Percentiles rank a stretch among this genome's conserved stretches.
phyloP scores from a whole-genome alignment of 192 early-diverging fungal genomes.

The Podila horticola region DNA sequence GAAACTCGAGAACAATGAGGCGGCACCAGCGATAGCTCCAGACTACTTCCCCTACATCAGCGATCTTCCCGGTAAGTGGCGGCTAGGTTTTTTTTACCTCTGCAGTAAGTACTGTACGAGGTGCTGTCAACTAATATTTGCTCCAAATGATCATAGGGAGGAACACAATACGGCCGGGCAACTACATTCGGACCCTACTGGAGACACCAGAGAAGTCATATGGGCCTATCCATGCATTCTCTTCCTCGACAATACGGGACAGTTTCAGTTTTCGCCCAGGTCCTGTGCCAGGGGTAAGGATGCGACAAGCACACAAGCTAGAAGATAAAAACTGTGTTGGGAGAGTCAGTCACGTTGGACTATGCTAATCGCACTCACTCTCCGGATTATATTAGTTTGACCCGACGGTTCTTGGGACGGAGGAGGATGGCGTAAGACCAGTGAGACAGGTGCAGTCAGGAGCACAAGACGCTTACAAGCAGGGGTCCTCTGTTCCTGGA shows the following conservation, averaged over 20 bases:
- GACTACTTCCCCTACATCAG: conserved; percentile 44
- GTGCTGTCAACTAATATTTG: not conserved
- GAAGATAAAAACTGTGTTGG: too few species aligned
- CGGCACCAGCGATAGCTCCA: conserved; percentile 39
- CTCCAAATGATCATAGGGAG: conserved; percentile 14
- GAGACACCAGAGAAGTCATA: conserved; percentile 47
- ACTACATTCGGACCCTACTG: conserved; percentile 41
- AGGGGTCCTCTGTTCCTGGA: too few species aligned
- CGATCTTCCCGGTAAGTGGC: conserved; percentile 34
- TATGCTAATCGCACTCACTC: not conserved
- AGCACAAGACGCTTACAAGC: not conserved
- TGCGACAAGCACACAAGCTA: not conserved
- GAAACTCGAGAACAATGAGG: conserved; percentile 26
- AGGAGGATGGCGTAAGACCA: conserved; percentile 15
- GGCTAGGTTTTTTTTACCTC: not conserved
- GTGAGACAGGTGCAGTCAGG: not conserved
- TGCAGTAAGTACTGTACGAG: not conserved
- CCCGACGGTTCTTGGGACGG: conserved; percentile 37
- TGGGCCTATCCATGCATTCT: conserved; percentile 39
- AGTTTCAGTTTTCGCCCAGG: conserved; percentile 46
- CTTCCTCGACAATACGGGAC: conserved; percentile 35
- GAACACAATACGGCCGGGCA: conserved; percentile 45
- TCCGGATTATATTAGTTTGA: conserved; percentile 25
- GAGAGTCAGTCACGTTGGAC: too few species aligned
- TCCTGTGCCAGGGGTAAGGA: conserved; percentile 42